Evolutionary conservation across 2,329 filamentous ascomycete species (phyloP), one percentile per base, ranked within the genome.

Genomic region (Pseudohalonectria lignicola): DNA sequence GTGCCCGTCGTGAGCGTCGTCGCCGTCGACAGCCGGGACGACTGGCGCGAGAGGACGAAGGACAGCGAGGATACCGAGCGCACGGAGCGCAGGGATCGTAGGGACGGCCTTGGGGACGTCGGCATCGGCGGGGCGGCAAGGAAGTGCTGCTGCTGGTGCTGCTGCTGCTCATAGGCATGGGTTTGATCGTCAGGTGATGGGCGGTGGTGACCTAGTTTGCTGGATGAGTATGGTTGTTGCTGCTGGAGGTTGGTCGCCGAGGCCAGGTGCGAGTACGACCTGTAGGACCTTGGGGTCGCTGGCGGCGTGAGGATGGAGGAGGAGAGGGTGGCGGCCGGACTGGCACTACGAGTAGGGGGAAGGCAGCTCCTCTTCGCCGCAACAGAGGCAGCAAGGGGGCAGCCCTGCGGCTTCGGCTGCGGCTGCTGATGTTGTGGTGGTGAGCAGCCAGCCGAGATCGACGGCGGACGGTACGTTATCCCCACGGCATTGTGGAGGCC

Each of bases 391-490:
- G n/a, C n/a, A n/a, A n/a, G n/a, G n/a, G n/a, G n/a, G n/a, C n/a
- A n/a, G n/a, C n/a, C n/a, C n/a, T n/a, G n/a, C n/a, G n/a, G n/a
- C n/a, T n/a, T n/a, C n/a, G n/a, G n/a, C 37, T 25, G 41, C 26
- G 9, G 33, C 25, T 5, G 37, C 31, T 15, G 36, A 17, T 16
- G n/a, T 21, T 17, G 16, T 19, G 16, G 13, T 19, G 34, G n/a
- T 23, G 37, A 19, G 11, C 30, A 32, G 42, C 3, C 19, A 29
- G 25, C 17, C 13, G 13, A 11, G 37, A 28, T 4, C n/a, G 21
- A 26, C 1, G 79, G 75, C 16, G 79, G 70, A 15, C 71, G 70
- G 52, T 86, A 86, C 1, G 81, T 86, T 47, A 86, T 81, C 12
- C 76, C 80, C 45, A 86, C 69, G 10, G 79, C 80, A 41, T 74